Percentiles rank a stretch among this genome's conserved stretches.
phyloP scores from a whole-genome alignment of 495 filamentous ascomycete species.

The Aspergillus nidulans region DNA sequence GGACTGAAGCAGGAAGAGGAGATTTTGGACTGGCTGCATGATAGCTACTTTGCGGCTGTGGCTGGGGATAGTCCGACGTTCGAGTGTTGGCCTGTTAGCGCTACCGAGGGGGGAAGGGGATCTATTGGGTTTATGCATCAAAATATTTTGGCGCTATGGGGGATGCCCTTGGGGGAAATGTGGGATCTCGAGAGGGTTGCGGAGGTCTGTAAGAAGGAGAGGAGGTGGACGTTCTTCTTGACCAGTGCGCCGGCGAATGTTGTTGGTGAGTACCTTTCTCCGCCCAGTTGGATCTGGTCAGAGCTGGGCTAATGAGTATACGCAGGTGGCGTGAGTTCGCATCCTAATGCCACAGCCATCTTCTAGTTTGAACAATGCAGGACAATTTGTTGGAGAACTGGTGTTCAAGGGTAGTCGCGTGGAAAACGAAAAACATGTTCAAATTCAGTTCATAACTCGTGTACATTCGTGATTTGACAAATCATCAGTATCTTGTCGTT shows the following conservation, averaged over 20 bases:
- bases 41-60: constrained; percentile 62
- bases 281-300: not conserved
- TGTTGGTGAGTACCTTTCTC: constrained; percentile 30
- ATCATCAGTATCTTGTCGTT: not conserved
- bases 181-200: constrained; percentile 52
- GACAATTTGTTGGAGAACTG: too few relatives aligned
- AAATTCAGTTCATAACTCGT: constrained; percentile 8
- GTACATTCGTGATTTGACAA: constrained; percentile 11
- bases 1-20: constrained; percentile 55
- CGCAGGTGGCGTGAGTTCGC: constrained; percentile 25
- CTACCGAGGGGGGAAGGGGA: constrained; percentile 26
- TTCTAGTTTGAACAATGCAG: constrained; percentile 32
- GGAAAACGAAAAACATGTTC: not conserved
- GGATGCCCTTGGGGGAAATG: constrained; percentile 57
- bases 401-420: too few relatives aligned
- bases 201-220: constrained; percentile 41
- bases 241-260: constrained; percentile 58
- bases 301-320: not conserved
- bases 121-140: constrained; percentile 49
- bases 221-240: constrained; percentile 65
- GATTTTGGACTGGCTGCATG: constrained; percentile 60
- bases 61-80: constrained; percentile 58
- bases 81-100: constrained; percentile 54
- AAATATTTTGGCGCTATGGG: constrained; percentile 62
- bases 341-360: constrained; percentile 43